Base-by-base conservation (phyloP, 495 filamentous ascomycete species). In the Bathelium albidoporum region DNA sequence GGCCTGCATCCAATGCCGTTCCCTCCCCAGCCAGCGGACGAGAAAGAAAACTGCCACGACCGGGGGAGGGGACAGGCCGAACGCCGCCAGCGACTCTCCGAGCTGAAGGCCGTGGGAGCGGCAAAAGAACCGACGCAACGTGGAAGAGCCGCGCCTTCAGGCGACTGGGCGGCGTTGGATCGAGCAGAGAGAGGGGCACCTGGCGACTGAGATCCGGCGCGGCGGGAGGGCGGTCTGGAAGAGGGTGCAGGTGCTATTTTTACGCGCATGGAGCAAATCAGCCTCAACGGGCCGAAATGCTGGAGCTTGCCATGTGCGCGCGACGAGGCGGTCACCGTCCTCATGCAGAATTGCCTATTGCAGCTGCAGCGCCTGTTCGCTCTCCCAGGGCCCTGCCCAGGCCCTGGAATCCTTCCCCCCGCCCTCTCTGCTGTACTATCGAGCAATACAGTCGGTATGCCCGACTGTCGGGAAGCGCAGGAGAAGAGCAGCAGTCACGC, bases 251-350 rank as follows among this genome's bases (percentile, higher is more conserved):
- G 7, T 29, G 49, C 49, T 55, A 55, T 55, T 55, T 55, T 55
- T 55, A 29, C 49, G 12, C 49, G 49, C 49, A 55, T 55, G 49
- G 12, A 55, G 49, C 49, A 55, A 55, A 55, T 55, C 49, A 55
- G 49, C 49, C 49, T 55, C 49, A 55, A 24, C 49, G 49, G 49
- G 22, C 49, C 49, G 49, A 55, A 55, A 55, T 55, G 49, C 49
- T 55, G 49, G 49, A 24, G 49, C 22, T 10, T 24, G 49, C 49
- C 22, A 26, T 29, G 24, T 55, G 49, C 24, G 49, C 24, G n/a
- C 49, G 4, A 7, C 1, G 22, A n/a, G 22, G 49, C 24, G 22
- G 49, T 26, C 49, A 55, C 24, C 12, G 12, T 55, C 20, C 43
- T 18, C 43, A 14, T 49, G 43, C 49, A 55, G 49, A 55, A 55